phyloP scores from a whole-genome alignment of 2,329 filamentous ascomycete genomes.

The Aspergillus ochraceoroseus region DNA sequence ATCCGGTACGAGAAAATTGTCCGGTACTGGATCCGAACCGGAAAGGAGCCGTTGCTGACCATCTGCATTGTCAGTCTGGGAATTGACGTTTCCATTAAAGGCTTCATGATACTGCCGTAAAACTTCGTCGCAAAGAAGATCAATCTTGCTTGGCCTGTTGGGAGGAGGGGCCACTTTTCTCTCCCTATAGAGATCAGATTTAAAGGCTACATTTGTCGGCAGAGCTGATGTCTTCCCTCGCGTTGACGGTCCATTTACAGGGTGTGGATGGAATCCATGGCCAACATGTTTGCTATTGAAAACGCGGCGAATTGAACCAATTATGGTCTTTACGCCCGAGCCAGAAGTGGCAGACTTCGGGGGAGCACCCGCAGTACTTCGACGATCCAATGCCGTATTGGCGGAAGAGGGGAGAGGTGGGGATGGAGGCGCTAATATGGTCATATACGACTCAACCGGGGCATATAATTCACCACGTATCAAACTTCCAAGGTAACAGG shows the following conservation, averaged over 20 bases:
- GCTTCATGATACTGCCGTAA: constrained; percentile 74
- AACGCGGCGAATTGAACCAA: constrained; percentile 79
- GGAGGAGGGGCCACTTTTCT: constrained; percentile 33
- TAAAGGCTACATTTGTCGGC: constrained; percentile 44
- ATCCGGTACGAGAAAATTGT: constrained; percentile 9
- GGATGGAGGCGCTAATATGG: constrained; percentile 55
- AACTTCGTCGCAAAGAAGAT: constrained; percentile 73
- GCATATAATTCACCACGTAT: constrained; percentile 82
- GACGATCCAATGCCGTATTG: constrained; percentile 25
- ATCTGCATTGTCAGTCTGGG: constrained; percentile 2
- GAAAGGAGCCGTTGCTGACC: not conserved
- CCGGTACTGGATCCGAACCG: not conserved
- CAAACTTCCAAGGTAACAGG: constrained; percentile 72
- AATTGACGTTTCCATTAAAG: constrained; percentile 43
- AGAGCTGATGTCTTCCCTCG: constrained; percentile 41
- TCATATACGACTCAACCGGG: constrained; percentile 75
- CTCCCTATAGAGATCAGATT: constrained; percentile 43
- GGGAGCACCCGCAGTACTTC: constrained; percentile 29
- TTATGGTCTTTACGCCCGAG: constrained; percentile 76
- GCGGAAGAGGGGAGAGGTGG: constrained; percentile 35
- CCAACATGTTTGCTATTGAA: constrained; percentile 58
- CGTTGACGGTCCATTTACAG: constrained; percentile 33
- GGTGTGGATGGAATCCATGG: constrained; percentile 31
- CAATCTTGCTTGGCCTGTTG: constrained; percentile 62
- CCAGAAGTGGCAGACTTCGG: constrained; percentile 28